A percentile compares a stretch with the other conserved stretches of the same genome.
Conservation (phyloP, 176 grass and related monocot genomes). For the Poa annua region DNA sequence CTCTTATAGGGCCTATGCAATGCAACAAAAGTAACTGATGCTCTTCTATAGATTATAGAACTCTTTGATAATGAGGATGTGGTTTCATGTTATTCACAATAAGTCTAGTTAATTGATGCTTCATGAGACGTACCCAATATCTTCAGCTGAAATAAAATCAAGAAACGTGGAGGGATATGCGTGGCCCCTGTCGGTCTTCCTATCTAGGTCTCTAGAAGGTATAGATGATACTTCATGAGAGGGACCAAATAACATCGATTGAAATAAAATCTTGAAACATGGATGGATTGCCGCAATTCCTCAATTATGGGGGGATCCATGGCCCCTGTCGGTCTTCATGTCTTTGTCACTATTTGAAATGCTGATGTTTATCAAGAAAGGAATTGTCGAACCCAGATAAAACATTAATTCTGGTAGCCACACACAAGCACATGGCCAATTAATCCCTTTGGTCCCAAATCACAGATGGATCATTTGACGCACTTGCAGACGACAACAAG, state of each 20-base stretch:
- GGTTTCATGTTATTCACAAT: no score
- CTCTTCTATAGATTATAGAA: no score
- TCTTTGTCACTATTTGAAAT: not conserved
- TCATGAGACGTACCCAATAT: no score
- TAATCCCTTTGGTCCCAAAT: conserved; percentile 14
- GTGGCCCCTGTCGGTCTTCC: not conserved
- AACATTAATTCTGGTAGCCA: not conserved
- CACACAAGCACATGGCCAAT: conserved; percentile 38
- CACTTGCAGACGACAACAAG: conserved; percentile 27
- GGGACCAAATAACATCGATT: not conserved
- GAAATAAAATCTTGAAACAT: not conserved
- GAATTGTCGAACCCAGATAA: not conserved
- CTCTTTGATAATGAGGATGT: no score
- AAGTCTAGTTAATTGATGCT: no score
- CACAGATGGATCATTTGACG: conserved; percentile 8
- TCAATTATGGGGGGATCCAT: not conserved
- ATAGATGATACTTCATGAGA: not conserved
- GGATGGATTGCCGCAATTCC: not conserved
- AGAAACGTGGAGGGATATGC: not conserved
- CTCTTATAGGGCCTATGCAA: no score
- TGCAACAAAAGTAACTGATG: no score
- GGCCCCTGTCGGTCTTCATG: not conserved
- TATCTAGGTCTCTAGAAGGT: not conserved
- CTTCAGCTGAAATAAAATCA: not conserved
- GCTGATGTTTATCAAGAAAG: not conserved